Base-by-base conservation (phyloP, 2,329 filamentous ascomycete species). In the Tolypocladium endophyticum region DNA sequence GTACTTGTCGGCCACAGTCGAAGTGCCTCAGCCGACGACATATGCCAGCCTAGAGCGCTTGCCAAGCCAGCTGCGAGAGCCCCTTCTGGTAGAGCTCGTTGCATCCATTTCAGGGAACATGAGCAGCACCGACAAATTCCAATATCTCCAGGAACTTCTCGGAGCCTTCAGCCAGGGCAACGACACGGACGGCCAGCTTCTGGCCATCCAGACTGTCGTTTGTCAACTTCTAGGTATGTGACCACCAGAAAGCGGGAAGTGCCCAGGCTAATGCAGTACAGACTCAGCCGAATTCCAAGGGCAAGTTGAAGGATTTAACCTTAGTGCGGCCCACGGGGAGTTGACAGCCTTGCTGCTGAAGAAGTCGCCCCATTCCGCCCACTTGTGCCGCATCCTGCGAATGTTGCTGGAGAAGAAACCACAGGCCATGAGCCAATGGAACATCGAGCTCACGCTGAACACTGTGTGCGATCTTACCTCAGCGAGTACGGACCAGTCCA, bases 401-500 rank as follows among this genome's bases (percentile, higher is more conserved):
- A 69, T 73, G 2, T 72, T 85, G 11, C 74, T 85, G 30, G 81
- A 83, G 62, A 77, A 76, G 63, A 77, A 77, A 52, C 73, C 78
- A 0, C 74, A 73, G 23, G 73, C 74, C 47, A 81, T 84, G 76
- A 77, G 75, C 7, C 83, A 86, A 65, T 84, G 81, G 77, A 84
- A 83, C 62, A 74, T 85, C 28, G 83, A 85, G 61, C 64, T 74
- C 35, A 82, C 81, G 4, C 69, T 85, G 45, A 76, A 74, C 64
- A 76, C 73, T 6, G 74, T 83, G 67, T 62, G 71, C 66, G 56
- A 71, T 72, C 55, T 78, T 65, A 68, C 62, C 54, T 63, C 67
- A 64, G 70, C 23, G 33, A 61, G 25, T 63, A 68, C 35, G 55
- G 59, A 43, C 47, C 65, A 67, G 20, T 71, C 73, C 0, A 68